Evolutionary conservation across 1,284 basidiomycete species (phyloP), one percentile per base, ranked within the genome.

Genomic region (Cutaneotrichosporon arboriforme): DNA sequence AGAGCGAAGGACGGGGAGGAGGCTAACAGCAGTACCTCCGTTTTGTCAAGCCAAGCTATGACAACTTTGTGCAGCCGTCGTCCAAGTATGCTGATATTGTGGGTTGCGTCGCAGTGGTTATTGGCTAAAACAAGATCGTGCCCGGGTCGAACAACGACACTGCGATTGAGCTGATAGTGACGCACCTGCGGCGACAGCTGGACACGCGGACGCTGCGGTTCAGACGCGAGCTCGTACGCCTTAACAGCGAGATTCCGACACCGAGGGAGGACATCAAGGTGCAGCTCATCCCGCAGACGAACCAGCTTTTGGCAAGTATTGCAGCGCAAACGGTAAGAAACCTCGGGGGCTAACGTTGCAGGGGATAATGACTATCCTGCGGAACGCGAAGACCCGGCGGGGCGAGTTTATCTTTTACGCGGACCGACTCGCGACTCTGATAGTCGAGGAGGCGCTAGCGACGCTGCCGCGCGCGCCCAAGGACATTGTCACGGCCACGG

Each of bases 61-160:
- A 98, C 72, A 88, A 90, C 69, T 96, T 93, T 62, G 91, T 98
- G n/a, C 82, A 84, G 43, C 92, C 92, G 0, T 89, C 88, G 2
- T 83, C 90, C 13, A 81, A 84, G 37, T 81, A 87, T 69, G 92
- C 93, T 4, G 91, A 97, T 67, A 88, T 94, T 45, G 89, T 90
- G 60, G 66, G 83, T 23, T 18, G 4, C 31, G 31, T 23, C n/a
- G 0, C 31, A 42, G 17, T 20, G 14, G n/a, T 10, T 4, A 21
- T n/a, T n/a, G n/a, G 40, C 37, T 51, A 15, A 51, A 17, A 12
- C 3, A 61, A 94, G 90, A 92, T 96, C 59, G 91, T 96, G 9
- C 91, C 91, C 0, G 91, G 91, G 2, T 82, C 81, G 8, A 83
- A 90, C 61, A 96, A 96, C 66, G 73, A 81, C 15, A 70, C 79